These are phyloP conservation scores for Pythium biforme DNA, from an alignment of 352 stramenopile genomes.

Conservation along the genomic window DNA sequence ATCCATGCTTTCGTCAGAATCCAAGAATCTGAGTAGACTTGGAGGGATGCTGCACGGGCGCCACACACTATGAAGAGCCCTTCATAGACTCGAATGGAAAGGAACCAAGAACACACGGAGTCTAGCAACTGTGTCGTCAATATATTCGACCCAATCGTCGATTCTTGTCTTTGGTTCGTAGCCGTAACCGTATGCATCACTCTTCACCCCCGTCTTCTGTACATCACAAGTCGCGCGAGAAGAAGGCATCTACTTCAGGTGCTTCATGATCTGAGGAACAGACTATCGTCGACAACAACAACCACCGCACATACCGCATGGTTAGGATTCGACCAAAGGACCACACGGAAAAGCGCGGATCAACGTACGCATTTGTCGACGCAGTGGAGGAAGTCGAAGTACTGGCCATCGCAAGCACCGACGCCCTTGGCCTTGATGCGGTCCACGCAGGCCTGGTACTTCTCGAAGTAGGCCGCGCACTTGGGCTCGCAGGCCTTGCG, in stretches of 20 bases:
- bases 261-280: constrained; percentile 94
- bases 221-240: constrained; percentile 8
- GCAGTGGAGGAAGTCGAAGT: constrained; percentile 95
- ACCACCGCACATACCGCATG: background rate
- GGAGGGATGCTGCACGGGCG: too few species aligned
- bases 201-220: constrained; percentile 14
- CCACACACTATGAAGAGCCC: too few species aligned
- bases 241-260: constrained; percentile 82
- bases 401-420: constrained; percentile 93
- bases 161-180: background rate
- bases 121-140: constrained; percentile 23
- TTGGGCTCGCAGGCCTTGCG: constrained; percentile 91
- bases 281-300: constrained; percentile 39
- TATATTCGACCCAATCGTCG: constrained; percentile 21
- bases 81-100: background rate
- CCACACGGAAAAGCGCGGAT: background rate
- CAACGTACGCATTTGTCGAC: constrained; percentile 93
- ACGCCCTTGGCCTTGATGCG: constrained; percentile 91
- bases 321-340: background rate
- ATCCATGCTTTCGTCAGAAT: too few species aligned
- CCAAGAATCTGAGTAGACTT: too few species aligned
- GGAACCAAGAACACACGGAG: background rate
- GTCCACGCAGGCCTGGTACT: constrained; percentile 91
- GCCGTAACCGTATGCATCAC: constrained; percentile 4
- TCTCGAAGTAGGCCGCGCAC: constrained; percentile 81